Conservation (phyloP, 345 rosid species). For the Acer saccharum region DNA sequence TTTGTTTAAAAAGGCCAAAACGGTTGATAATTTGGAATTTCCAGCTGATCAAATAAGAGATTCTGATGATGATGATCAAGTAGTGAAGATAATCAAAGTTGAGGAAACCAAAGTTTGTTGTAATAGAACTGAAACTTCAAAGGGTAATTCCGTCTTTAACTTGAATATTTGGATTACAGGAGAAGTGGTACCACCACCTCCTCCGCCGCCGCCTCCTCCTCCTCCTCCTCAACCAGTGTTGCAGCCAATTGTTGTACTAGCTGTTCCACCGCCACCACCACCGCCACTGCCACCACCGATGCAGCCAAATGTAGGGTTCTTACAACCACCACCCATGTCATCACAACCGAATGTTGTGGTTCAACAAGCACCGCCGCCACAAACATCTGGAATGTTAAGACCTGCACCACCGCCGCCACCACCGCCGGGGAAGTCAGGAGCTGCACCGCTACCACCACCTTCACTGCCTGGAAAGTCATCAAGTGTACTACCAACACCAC, state of each 20-base stretch:
- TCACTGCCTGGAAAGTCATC: slow-evolving; percentile 27
- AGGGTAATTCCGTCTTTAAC: not conserved
- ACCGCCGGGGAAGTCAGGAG: slow-evolving; percentile 19
- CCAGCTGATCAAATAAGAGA: not conserved
- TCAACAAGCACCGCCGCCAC: not conserved
- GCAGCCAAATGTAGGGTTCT: slow-evolving; percentile 3
- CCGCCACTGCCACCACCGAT: slow-evolving; percentile 1
- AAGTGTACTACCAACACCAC: slow-evolving; percentile 16
- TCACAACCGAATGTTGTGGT: slow-evolving; percentile 13
- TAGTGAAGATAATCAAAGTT: not conserved
- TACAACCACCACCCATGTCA: slow-evolving; percentile 21
- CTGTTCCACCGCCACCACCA: not conserved
- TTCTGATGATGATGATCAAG: not conserved
- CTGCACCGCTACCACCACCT: slow-evolving; percentile 22
- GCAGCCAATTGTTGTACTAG: slow-evolving; percentile 2
- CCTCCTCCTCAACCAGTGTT: slow-evolving; percentile 9
- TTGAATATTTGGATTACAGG: not conserved
- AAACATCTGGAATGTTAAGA: too few relatives aligned
- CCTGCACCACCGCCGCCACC: slow-evolving; percentile 10
- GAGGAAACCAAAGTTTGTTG: slow-evolving; percentile 15
- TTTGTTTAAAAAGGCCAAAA: not conserved
- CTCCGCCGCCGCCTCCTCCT: not conserved
- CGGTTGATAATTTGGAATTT: not conserved
- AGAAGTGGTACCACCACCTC: not conserved
- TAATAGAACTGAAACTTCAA: not conserved